Evolutionary conservation across 176 grass and related monocot genomes (phyloP).

Genomic region (Aechmea fasciata): DNA sequence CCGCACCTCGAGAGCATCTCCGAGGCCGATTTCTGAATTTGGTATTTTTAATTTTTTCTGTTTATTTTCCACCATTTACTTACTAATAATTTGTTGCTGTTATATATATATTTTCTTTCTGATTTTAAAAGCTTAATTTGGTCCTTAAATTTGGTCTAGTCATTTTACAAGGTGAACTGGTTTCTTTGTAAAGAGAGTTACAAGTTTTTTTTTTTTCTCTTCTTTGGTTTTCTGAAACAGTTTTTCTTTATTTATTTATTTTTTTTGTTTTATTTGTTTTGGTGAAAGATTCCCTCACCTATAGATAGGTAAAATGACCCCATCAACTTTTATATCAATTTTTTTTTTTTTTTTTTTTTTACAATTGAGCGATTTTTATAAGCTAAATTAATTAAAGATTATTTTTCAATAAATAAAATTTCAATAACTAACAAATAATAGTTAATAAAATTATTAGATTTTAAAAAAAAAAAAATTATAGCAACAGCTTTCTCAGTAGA

Average conservation of each 20-base stretch:
- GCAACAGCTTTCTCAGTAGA: too few species aligned
- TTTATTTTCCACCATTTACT: slow-evolving; percentile 2
- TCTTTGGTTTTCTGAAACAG: background rate
- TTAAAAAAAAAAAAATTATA: too few species aligned
- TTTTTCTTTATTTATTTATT: background rate
- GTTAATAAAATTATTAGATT: too few species aligned
- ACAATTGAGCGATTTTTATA: slow-evolving; percentile 11
- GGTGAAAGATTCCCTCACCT: too few species aligned
- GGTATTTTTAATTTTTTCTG: slow-evolving; percentile 18
- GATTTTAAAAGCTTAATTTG: slow-evolving; percentile 5
- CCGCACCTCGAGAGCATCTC: slow-evolving; percentile 97
- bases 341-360: background rate
- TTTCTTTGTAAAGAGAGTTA: background rate
- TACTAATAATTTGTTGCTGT: slow-evolving; percentile 6
- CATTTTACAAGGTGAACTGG: background rate
- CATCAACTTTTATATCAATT: too few species aligned
- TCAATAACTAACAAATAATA: too few species aligned
- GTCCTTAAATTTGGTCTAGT: background rate
- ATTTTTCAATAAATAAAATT: too few species aligned
- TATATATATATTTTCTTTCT: slow-evolving; percentile 19
- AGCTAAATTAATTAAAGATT: too few species aligned
- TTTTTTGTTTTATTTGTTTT: background rate
- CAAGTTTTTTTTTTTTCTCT: background rate
- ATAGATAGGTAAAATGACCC: background rate
- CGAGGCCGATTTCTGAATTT: slow-evolving; percentile 84